Evolutionary conservation across 257 asterid genomes (phyloP).

Genomic region (Salvia hispanica): DNA sequence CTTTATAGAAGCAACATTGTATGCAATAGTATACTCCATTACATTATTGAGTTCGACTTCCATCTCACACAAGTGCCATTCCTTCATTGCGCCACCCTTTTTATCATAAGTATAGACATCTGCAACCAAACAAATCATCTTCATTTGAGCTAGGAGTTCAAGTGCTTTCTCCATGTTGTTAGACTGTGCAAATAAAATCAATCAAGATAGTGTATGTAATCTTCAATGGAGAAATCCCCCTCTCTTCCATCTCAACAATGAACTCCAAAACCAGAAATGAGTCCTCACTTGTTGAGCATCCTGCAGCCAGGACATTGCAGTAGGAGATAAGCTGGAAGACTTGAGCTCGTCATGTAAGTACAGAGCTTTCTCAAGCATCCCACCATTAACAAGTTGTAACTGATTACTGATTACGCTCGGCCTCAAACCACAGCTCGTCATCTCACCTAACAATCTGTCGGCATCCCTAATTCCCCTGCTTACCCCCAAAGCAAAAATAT

Average conservation of each 20-base stretch:
- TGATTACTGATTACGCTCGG: conserved; percentile 65
- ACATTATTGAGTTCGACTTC: conserved; percentile 59
- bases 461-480: conserved; percentile 40
- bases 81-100: conserved; percentile 70
- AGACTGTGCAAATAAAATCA: conserved; percentile 59
- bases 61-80: conserved; percentile 47
- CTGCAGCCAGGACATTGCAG: conserved; percentile 58
- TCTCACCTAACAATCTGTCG: conserved; percentile 49
- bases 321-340: conserved; percentile 57
- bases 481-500: no score
- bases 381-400: conserved; percentile 62
- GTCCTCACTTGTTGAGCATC: conserved; percentile 55
- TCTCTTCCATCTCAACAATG: conserved; percentile 73
- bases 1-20: conserved; percentile 69
- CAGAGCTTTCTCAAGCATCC: conserved; percentile 55
- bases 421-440: conserved; percentile 52
- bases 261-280: conserved; percentile 41
- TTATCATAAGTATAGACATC: conserved; percentile 68
- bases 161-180: conserved; percentile 68
- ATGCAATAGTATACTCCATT: conserved; percentile 53
- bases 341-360: conserved; percentile 52
- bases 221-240: conserved; percentile 66
- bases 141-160: conserved; percentile 54
- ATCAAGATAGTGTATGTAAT: conserved; percentile 77
- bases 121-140: conserved; percentile 44